Conservation (phyloP, 108 stramenopile species). For the Asterionellopsis glacialis region DNA sequence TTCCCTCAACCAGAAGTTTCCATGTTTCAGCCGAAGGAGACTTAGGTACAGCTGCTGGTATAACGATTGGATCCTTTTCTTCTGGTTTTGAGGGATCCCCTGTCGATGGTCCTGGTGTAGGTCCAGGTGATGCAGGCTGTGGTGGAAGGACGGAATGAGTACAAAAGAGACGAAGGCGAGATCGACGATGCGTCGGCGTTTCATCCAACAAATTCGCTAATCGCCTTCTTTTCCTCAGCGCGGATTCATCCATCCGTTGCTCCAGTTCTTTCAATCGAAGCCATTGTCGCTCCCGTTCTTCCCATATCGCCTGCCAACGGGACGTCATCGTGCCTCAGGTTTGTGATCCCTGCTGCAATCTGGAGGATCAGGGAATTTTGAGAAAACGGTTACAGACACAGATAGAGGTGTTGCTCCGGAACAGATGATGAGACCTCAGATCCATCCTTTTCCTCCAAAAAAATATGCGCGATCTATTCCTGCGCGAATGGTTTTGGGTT, state of each 20-base stretch:
- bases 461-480: too few species aligned
- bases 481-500: too few species aligned
- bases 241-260: slow-evolving; percentile 46
- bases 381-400: too few species aligned
- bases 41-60: too few species aligned
- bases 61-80: neutral
- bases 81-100: neutral
- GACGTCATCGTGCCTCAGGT: too few species aligned
- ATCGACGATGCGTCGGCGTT: slow-evolving; percentile 39
- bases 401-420: too few species aligned
- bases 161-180: slow-evolving; percentile 65
- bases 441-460: too few species aligned
- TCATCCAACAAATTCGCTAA: slow-evolving; percentile 50
- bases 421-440: too few species aligned
- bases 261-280: slow-evolving; percentile 59
- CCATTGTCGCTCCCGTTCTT: too few species aligned
- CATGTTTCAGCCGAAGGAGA: slow-evolving; percentile 31
- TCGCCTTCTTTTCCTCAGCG: slow-evolving; percentile 46
- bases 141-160: slow-evolving; percentile 41
- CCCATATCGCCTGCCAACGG: too few species aligned
- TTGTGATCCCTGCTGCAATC: too few species aligned
- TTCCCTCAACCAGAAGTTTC: slow-evolving; percentile 68
- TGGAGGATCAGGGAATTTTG: too few species aligned
- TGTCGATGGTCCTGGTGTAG: neutral
- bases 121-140: neutral